A percentile compares a stretch with the other conserved stretches of the same genome.
Conservation (phyloP, 1,139 yeast genomes). For the Suhomyces bribrorum region DNA sequence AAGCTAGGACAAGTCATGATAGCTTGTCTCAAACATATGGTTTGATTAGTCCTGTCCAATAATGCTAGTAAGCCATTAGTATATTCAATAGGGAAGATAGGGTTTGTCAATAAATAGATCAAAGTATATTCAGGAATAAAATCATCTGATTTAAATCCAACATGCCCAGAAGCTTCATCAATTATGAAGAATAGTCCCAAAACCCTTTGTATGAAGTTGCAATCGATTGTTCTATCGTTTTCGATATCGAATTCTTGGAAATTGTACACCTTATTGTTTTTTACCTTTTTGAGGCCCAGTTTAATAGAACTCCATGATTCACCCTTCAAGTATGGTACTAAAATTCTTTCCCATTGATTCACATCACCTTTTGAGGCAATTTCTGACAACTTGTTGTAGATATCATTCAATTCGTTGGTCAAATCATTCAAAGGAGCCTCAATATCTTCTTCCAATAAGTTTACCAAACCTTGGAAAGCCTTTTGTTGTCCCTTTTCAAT, state of each 20-base stretch:
- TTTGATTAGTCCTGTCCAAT: constrained; percentile 42
- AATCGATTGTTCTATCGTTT: constrained; percentile 67
- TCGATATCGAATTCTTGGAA: constrained; percentile 60
- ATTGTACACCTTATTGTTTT: constrained; percentile 16
- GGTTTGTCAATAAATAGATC: constrained; percentile 80
- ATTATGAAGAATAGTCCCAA: constrained; percentile 44
- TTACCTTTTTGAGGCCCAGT: constrained; percentile 18
- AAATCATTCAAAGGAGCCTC: constrained; percentile 21
- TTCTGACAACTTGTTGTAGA: constrained; percentile 24
- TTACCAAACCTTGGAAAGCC: constrained; percentile 19
- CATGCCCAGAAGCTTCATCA: constrained; percentile 17
- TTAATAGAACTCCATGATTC: constrained; percentile 28
- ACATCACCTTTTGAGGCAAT: constrained; percentile 22
- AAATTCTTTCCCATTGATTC: constrained; percentile 33
- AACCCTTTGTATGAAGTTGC: constrained; percentile 52
- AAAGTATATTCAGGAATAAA: constrained; percentile 61
- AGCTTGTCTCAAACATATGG: constrained; percentile 76
- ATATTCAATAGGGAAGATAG: constrained; percentile 68
- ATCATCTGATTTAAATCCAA: constrained; percentile 21
- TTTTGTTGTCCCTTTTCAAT: constrained; percentile 24
- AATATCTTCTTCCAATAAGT: constrained; percentile 22
- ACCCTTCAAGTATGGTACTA: constrained; percentile 37
- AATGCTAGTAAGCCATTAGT: constrained; percentile 55
- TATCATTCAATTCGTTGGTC: constrained; percentile 25
- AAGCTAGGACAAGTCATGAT: constrained; percentile 75